phyloP scores from a whole-genome alignment of 2,329 filamentous ascomycete species.

The Dothistroma septosporum region DNA sequence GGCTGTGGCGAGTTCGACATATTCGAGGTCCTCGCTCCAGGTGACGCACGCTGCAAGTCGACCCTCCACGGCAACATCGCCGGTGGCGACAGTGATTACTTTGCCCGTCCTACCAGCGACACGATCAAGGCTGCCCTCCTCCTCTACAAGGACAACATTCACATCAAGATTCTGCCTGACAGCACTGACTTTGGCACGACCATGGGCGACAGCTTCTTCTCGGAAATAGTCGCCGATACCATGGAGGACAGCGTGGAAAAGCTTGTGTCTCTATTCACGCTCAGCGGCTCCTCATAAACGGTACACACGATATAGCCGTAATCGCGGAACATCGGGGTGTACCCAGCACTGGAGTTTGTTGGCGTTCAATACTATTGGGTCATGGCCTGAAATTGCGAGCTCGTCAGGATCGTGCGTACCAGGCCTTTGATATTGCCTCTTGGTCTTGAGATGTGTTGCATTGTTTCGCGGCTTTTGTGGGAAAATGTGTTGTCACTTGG shows the following conservation, averaged over 20 bases:
- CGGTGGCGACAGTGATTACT: conserved; percentile 67
- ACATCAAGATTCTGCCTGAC: conserved; percentile 51
- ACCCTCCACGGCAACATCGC: conserved; percentile 62
- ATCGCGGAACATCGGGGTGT: neutral
- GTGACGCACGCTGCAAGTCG: conserved; percentile 64
- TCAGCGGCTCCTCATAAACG: conserved; percentile 13
- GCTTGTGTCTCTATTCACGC: conserved; percentile 39
- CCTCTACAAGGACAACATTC: conserved; percentile 53
- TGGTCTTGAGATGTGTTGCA: neutral
- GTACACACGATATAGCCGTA: neutral
- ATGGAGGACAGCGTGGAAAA: conserved; percentile 28
- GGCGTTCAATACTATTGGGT: neutral
- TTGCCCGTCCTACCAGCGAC: conserved; percentile 58
- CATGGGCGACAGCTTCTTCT: conserved; percentile 35
- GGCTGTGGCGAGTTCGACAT: conserved; percentile 74
- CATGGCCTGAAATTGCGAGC: neutral
- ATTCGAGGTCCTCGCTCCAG: conserved; percentile 64
- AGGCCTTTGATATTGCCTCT: neutral
- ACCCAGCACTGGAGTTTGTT: neutral
- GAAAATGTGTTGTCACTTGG: neutral
- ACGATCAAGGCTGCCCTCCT: conserved; percentile 63
- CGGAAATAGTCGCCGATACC: conserved; percentile 34
- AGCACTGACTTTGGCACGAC: conserved; percentile 36
- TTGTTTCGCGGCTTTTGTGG: neutral
- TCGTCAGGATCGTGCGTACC: neutral